These are phyloP conservation scores for Ogataea trehalophila DNA, from an alignment of 805 yeast genomes.

Conservation along the genomic window DNA sequence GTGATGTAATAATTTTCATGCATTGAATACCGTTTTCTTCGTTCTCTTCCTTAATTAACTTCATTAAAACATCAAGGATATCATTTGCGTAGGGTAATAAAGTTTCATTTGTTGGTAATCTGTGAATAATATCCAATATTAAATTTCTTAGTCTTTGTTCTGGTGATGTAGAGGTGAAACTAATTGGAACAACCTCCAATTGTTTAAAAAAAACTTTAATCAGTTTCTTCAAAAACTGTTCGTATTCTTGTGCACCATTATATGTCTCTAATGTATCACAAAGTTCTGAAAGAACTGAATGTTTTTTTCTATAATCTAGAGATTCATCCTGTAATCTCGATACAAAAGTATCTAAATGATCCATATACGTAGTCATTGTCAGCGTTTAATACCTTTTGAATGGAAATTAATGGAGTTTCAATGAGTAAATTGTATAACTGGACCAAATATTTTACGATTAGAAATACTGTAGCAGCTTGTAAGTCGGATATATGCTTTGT, in stretches of 20 bases:
- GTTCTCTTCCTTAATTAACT: constrained; percentile 67
- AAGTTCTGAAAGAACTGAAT: constrained; percentile 71
- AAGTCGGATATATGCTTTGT: no score
- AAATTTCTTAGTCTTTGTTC: constrained; percentile 78
- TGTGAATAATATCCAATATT: constrained; percentile 70
- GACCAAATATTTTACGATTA: not conserved
- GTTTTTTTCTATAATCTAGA: constrained; percentile 54
- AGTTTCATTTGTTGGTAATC: constrained; percentile 78
- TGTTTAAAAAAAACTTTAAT: constrained; percentile 66
- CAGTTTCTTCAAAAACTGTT: constrained; percentile 61
- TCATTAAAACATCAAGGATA: constrained; percentile 55
- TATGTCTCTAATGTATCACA: constrained; percentile 84
- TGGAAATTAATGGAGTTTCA: not conserved
- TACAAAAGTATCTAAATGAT: constrained; percentile 65
- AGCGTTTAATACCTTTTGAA: not conserved
- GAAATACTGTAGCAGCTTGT: no score
- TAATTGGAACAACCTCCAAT: constrained; percentile 65
- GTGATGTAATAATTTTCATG: constrained; percentile 78
- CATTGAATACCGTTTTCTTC: constrained; percentile 94
- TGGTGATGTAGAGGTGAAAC: constrained; percentile 57
- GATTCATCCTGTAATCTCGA: constrained; percentile 52
- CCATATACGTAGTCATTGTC: constrained; percentile 6
- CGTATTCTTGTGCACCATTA: constrained; percentile 78
- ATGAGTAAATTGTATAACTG: not conserved
- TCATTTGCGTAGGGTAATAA: constrained; percentile 64